Percentiles rank a stretch among this genome's conserved stretches.
These are phyloP conservation scores for Rosa hybrid DNA, from an alignment of 331 rosid species.

Conservation along the genomic window DNA sequence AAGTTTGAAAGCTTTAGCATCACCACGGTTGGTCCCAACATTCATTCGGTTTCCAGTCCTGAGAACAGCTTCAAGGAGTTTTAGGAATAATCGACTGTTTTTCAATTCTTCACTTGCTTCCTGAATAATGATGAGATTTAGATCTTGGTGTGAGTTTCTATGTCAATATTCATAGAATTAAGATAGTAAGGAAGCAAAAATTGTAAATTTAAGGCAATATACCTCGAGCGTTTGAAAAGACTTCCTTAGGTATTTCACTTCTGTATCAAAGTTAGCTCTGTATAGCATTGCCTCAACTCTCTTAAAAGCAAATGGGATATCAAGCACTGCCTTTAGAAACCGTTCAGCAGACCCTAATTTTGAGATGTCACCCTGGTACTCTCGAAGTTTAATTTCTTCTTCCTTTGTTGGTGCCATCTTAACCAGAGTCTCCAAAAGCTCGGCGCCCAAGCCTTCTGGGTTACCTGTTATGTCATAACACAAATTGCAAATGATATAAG, in stretches of 20 bases:
- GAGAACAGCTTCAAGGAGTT: slow-evolving; percentile 98
- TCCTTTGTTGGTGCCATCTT: slow-evolving; percentile 99
- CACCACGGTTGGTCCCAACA: slow-evolving; percentile 95
- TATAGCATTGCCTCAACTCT: slow-evolving; percentile 98
- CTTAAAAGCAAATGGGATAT: slow-evolving; percentile 85
- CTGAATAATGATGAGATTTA: slow-evolving; percentile 44
- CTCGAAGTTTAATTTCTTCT: slow-evolving; percentile 89
- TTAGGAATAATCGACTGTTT: slow-evolving; percentile 88
- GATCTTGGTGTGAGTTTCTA: slow-evolving; percentile 19
- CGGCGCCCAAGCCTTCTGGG: slow-evolving; percentile 87
- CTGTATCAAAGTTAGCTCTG: slow-evolving; percentile 92
- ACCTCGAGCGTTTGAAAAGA: slow-evolving; percentile 95
- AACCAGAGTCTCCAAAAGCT: slow-evolving; percentile 94
- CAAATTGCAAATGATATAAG: not conserved
- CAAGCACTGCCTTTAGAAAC: slow-evolving; percentile 87
- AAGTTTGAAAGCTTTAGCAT: slow-evolving; percentile 89
- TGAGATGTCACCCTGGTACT: slow-evolving; percentile 68
- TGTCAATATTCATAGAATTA: slow-evolving; percentile 25
- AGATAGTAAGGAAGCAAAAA: slow-evolving; percentile 24
- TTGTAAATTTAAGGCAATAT: slow-evolving; percentile 11
- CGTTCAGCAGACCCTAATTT: slow-evolving; percentile 95
- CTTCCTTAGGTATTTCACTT: slow-evolving; percentile 82
- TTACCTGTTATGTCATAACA: slow-evolving; percentile 57
- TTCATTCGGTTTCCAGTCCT: slow-evolving; percentile 99
- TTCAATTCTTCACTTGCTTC: slow-evolving; percentile 86